Conservation (phyloP, 2,329 filamentous ascomycete genomes). For the Epichloe elymi region DNA sequence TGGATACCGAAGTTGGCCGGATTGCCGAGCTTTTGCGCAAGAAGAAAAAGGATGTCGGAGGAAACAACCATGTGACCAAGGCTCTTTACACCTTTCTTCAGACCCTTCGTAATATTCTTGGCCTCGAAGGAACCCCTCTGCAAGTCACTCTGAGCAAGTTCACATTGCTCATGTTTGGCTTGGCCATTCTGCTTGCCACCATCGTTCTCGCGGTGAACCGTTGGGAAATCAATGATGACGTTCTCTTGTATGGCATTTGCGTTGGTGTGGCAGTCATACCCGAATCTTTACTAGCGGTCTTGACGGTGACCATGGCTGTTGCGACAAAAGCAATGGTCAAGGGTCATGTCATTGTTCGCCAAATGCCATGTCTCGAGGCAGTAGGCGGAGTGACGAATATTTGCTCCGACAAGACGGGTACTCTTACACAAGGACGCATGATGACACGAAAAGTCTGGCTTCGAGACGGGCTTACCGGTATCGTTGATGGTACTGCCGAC, state of each 20-base stretch:
- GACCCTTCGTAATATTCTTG: constrained; percentile 41
- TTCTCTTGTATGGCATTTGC: constrained; percentile 48
- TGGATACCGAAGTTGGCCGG: constrained; percentile 62
- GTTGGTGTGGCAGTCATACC: constrained; percentile 52
- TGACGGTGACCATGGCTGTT: constrained; percentile 59
- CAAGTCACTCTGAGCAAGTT: constrained; percentile 79
- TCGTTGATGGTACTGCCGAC: constrained; percentile 40
- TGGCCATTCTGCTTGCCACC: constrained; percentile 49
- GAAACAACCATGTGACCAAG: constrained; percentile 29
- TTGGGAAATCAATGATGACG: constrained; percentile 40
- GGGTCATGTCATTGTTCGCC: constrained; percentile 52
- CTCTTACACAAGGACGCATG: constrained; percentile 54
- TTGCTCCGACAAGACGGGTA: constrained; percentile 60
- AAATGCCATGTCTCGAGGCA: constrained; percentile 51
- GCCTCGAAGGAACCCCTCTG: constrained; percentile 64
- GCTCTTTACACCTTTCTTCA: constrained; percentile 30
- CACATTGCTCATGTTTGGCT: constrained; percentile 64
- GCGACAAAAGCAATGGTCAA: constrained; percentile 52
- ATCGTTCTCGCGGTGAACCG: constrained; percentile 48
- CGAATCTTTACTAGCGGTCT: constrained; percentile 53
- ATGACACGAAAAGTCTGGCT: constrained; percentile 51
- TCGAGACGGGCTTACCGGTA: constrained; percentile 36
- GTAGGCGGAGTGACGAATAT: constrained; percentile 58
- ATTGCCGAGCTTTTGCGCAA: constrained; percentile 58
- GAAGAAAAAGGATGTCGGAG: constrained; percentile 31